Evolutionary conservation across 2,329 filamentous ascomycete genomes (phyloP), one percentile per base, ranked within the genome.

Genomic region (Neonectria magnoliae): DNA sequence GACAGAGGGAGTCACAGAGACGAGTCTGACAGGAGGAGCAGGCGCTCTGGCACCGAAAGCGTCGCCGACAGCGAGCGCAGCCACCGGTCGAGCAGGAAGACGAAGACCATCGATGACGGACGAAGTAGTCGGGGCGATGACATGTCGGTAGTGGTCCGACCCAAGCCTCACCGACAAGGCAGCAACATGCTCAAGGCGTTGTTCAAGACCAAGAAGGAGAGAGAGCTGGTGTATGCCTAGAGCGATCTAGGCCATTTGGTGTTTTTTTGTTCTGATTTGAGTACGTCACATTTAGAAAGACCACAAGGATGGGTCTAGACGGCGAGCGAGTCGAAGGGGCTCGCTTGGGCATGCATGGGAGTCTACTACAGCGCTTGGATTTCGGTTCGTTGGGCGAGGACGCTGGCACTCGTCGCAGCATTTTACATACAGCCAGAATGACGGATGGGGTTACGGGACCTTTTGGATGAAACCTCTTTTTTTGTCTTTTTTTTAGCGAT

Each of bases 171-270:
- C 69, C 79, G 80, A 65, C 83, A 81, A 71, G 75, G 75, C 57
- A 77, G 73, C 44, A 88, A 83, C 72, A 86, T 88, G 85, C 81
- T 89, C 67, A 88, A 88, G 79, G 77, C 81, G 3, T 68, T 89
- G 62, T 88, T 89, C 73, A 86, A 85, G 80, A 84, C 81, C 77
- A 87, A 85, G 64, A 75, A 71, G 41, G 79, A 80, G 60, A 77
- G 77, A 52, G 75, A 75, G 31, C 61, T 77, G 44, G 76, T 78
- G 47, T 60, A 75, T 38, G 76, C 75, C 25, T 78, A 73, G 64
- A 62, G 51, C 58, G 13, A 41, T 62, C 50, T 50, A 48, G 44
- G 31, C 13, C 41, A 42, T 60, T 59, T 20, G 31, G 42, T 38
- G 18, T 55, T 61, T 69, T 69, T 41, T 6, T 41, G 38, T 20